Base-by-base conservation (phyloP, 345 rosid genomes). In the Geranium rotundifolium region DNA sequence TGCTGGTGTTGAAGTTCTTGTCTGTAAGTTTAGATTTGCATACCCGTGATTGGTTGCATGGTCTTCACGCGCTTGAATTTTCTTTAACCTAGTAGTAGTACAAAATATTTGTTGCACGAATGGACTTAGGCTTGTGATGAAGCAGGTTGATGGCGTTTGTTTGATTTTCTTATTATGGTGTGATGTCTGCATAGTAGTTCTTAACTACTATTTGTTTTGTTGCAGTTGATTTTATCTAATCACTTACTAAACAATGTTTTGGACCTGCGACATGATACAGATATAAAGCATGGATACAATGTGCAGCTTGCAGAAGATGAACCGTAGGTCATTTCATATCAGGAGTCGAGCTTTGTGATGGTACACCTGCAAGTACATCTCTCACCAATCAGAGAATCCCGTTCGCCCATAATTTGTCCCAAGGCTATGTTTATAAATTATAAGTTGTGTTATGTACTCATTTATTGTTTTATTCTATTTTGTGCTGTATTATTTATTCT, bases 281-380 rank as follows among this genome's bases (percentile, higher is more conserved):
- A 84, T 69, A 72, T 78, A 74, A 90, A 80, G 69, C 82, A 67
- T 67, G 84, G 76, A 67, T 80, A 78, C 66, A 72, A 75, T 49
- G 69, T 80, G 73, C 88, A 81, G 81, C 82, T 79, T 29, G 71
- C 62, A 16, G 95, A 79, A 69, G 90, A 84, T 29, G 85, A 83
- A 67, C 64, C 72, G 2, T 82, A 75, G 16, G 3, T 46, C 13
- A 46, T 46, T 46, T 7, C 15, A 46, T 7, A 46, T 14, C 15
- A 37, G 7, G 46, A 12, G 12, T 46, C 52, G 10, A 46, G 13
- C 52, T 7, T 46, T 9, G 3, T 9, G 52, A 23, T 2, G 27
- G 27, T 23, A 23, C 27, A 23, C 27, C 52, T 46, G 52, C 52
- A 46, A 46, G 15, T 46, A 46, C 52, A 46, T 46, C 16, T 46